Conservation (phyloP, 805 yeast species). For the Maudiozyma turicensis region DNA sequence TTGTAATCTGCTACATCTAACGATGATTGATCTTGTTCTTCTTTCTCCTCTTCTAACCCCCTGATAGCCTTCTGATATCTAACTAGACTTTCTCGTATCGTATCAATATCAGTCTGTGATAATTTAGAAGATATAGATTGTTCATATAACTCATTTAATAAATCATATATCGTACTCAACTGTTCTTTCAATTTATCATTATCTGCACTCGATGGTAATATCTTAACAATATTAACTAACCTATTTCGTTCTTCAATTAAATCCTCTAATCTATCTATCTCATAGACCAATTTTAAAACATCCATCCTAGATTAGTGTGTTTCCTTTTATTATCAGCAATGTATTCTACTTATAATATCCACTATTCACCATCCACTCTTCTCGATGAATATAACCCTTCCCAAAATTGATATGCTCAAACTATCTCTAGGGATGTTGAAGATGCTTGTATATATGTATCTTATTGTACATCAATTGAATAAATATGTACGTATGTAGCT, state of each 20-base stretch:
- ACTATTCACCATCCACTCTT: no score
- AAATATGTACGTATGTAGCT: no score
- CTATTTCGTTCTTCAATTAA: slow-evolving; percentile 24
- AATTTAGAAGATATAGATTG: neutral
- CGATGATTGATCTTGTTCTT: no score
- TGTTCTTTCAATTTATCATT: slow-evolving; percentile 17
- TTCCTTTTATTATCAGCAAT: no score
- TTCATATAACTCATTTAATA: slow-evolving; percentile 11
- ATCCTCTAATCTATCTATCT: slow-evolving; percentile 20
- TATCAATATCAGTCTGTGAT: slow-evolving; percentile 8
- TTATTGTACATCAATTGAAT: no score
- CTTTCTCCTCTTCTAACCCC: neutral
- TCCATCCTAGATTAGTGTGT: slow-evolving; percentile 10
- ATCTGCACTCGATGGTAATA: slow-evolving; percentile 22
- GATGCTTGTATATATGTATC: no score
- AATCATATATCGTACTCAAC: slow-evolving; percentile 10
- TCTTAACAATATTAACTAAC: slow-evolving; percentile 12
- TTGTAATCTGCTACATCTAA: neutral
- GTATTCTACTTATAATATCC: no score
- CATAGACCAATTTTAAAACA: slow-evolving; percentile 17
- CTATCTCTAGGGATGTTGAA: no score
- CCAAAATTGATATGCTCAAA: no score
- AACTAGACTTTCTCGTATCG: neutral
- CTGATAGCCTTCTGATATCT: neutral
- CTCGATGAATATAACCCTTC: no score